Base-by-base conservation (phyloP, 768 basidiomycete genomes). In the Boletus sp. region DNA sequence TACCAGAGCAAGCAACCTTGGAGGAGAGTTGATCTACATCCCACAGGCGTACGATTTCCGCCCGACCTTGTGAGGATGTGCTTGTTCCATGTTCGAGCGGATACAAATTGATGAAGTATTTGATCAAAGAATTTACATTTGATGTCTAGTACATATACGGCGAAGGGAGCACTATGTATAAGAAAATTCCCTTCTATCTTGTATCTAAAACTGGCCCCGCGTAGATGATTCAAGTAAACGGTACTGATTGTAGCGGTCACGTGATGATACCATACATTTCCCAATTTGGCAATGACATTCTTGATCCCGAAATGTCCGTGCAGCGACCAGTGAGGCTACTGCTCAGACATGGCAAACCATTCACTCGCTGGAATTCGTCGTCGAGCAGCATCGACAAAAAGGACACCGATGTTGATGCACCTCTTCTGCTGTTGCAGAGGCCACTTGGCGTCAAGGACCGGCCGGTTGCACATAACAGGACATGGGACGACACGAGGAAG, bases 401-500 rank as follows among this genome's bases (percentile, higher is more conserved):
- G 9, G 49, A 49, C 1, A 7, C 15, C 1, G 12, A 32, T 45
- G 50, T 42, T 0, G 60, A 63, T 39, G 50, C 56, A 46, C 63
- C 67, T 24, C 67, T 78, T n/a, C 58, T 68, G 14, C 57, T 79
- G 32, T 72, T 91, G 30, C 78, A 76, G 54, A 75, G 89, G 20
- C 92, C 94, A 9, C 75, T 95, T 10, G 94, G 94, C n/a, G 80
- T 94, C 36, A 73, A 75, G 41, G 82, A 87, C 54, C 77, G 79
- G 24, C 94, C 93, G 1, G 81, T 80, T 7, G 83, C 89, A 8
- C 69, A 79, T 12, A 67, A 71, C 41, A 84, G 80, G 67, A 80
- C 84, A 46, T 80, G 83, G 75, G 77, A 80, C 28, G 81, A 89
- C 55, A 82, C 78, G 57, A 78, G 82, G 62, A 84, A 85, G 54